Evolutionary conservation across 805 yeast genomes (phyloP).

Genomic region (Candida montana): DNA sequence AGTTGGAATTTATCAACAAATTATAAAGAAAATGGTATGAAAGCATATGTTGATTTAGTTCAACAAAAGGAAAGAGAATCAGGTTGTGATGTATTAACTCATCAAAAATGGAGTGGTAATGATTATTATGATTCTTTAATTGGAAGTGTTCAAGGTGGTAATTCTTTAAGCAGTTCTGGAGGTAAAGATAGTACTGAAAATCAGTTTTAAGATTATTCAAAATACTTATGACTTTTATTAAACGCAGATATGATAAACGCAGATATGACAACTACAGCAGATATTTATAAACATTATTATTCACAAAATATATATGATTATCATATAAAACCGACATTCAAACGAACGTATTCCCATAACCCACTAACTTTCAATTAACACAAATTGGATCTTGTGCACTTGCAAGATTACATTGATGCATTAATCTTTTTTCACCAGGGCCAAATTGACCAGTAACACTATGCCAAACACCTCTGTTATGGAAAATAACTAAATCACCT

Average conservation of each 20-base stretch:
- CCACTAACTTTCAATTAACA: too few species aligned
- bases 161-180: conserved; percentile 3
- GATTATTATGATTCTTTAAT: conserved; percentile 37
- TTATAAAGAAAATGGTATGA: conserved; percentile 51
- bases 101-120: conserved; percentile 63
- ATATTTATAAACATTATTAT: too few species aligned
- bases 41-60: conserved; percentile 49
- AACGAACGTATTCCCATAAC: too few species aligned
- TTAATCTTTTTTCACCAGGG: conserved; percentile 70
- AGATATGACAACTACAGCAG: not conserved
- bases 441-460: conserved; percentile 87
- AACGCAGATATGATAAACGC: too few species aligned
- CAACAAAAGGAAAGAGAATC: conserved; percentile 42
- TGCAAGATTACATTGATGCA: conserved; percentile 94
- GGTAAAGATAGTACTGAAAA: conserved; percentile 6
- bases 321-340: too few species aligned
- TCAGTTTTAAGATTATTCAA: not conserved
- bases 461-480: conserved; percentile 87
- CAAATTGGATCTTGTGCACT: conserved; percentile 63
- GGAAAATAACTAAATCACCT: conserved; percentile 84
- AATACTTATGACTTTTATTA: not conserved
- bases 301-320: too few species aligned
- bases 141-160: conserved; percentile 6
- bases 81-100: conserved; percentile 50
- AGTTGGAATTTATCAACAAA: conserved; percentile 45